Percentiles rank a stretch among this genome's conserved stretches.
phyloP scores from a whole-genome alignment of 305 asterid species.

The Vinca major region DNA sequence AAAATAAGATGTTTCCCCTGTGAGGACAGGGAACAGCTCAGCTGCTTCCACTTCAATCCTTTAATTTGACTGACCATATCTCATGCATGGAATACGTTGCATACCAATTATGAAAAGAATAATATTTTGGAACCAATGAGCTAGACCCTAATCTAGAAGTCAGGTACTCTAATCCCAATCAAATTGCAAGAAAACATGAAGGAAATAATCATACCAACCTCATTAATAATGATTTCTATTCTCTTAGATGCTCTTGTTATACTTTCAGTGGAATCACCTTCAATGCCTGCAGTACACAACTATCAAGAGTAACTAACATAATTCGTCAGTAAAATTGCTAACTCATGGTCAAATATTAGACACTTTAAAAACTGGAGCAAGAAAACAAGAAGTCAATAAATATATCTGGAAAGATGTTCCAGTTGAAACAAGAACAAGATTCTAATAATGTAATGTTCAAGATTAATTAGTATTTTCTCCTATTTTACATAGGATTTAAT shows the following conservation, averaged over 20 bases:
- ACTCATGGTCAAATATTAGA: background rate
- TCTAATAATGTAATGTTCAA: background rate
- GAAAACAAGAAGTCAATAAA: background rate
- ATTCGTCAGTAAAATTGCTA: background rate
- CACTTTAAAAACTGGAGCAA: background rate
- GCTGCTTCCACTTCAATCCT: background rate
- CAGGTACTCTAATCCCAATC: background rate
- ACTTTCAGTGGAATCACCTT: slow-evolving; percentile 70
- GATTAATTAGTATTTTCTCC: background rate
- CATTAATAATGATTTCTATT: slow-evolving; percentile 43
- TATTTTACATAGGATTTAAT: background rate
- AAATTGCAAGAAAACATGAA: background rate
- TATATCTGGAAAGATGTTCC: background rate
- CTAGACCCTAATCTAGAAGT: background rate
- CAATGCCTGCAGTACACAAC: slow-evolving; percentile 48
- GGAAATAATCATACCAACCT: slow-evolving; percentile 38
- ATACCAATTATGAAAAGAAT: background rate
- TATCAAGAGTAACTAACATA: background rate
- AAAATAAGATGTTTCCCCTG: background rate
- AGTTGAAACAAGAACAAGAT: background rate
- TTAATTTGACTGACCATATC: background rate
- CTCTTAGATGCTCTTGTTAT: slow-evolving; percentile 57
- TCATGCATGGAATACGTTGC: background rate
- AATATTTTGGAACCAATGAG: background rate
- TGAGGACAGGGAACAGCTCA: background rate